Percentiles rank a stretch among this genome's conserved stretches.
Evolutionary conservation across 2,329 filamentous ascomycete genomes (phyloP).

Genomic region (Paraconiothyrium sp.): DNA sequence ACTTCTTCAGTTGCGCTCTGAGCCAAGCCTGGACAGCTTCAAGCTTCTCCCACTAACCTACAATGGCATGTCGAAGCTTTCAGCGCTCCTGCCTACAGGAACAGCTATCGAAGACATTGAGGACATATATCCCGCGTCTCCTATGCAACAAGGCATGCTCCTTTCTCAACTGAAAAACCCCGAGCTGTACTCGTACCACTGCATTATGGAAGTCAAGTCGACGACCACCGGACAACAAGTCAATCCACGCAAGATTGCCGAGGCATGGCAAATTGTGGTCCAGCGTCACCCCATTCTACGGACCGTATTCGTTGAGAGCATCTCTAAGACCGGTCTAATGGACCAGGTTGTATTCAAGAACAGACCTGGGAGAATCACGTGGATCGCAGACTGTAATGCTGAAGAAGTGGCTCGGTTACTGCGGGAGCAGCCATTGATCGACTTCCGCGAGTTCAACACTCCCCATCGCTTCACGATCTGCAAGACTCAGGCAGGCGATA

Average conservation of each 20-base stretch:
- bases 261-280: conserved; percentile 48
- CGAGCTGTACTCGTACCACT: conserved; percentile 42
- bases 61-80: conserved; percentile 38
- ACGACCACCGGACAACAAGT: conserved; percentile 25
- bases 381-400: conserved; percentile 36
- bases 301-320: conserved; percentile 47
- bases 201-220: conserved; percentile 40
- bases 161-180: conserved; percentile 42
- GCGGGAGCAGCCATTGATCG: conserved; percentile 32
- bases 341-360: conserved; percentile 46
- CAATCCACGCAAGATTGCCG: conserved; percentile 38
- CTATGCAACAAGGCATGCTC: conserved; percentile 44
- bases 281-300: conserved; percentile 44
- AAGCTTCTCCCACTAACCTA: conserved; percentile 43
- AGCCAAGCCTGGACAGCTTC: conserved; percentile 41
- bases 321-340: conserved; percentile 43
- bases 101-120: conserved; percentile 34
- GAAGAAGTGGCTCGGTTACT: conserved; percentile 27
- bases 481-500: conserved; percentile 47
- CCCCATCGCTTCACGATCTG: conserved; percentile 59
- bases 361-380: conserved; percentile 35
- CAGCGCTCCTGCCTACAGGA: conserved; percentile 29
- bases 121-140: conserved; percentile 42
- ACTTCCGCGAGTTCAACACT: conserved; percentile 46
- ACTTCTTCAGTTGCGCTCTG: conserved; percentile 35